These are phyloP conservation scores for Erythrobasidium hasegawianum DNA, from an alignment of 1,284 basidiomycete species.

Conservation along the genomic window DNA sequence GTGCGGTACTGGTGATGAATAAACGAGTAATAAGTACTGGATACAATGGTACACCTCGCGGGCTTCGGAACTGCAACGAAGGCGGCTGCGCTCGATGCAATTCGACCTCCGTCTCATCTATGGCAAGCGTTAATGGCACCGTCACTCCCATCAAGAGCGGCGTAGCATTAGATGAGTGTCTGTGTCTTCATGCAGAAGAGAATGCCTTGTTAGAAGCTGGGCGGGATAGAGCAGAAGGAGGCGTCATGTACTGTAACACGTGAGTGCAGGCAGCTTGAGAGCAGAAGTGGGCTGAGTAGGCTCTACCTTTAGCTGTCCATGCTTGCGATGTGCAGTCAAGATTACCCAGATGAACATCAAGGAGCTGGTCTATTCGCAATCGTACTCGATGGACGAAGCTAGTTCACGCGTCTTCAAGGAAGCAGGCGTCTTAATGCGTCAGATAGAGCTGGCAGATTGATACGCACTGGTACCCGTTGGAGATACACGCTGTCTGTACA, in stretches of 20 bases:
- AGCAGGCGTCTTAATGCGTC: conserved; percentile 49
- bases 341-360: conserved; percentile 92
- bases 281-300: no score
- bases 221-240: conserved; percentile 52
- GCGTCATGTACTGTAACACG: conserved; percentile 86
- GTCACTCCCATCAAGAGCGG: conserved; percentile 37
- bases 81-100: conserved; percentile 81
- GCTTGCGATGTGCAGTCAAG: conserved; percentile 90
- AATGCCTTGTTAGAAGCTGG: conserved; percentile 70
- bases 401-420: conserved; percentile 49
- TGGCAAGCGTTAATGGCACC: conserved; percentile 38
- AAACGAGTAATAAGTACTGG: conserved; percentile 90
- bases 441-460: conserved; percentile 39
- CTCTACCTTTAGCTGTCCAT: conserved; percentile 73
- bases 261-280: conserved; percentile 49
- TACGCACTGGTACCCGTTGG: no score
- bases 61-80: conserved; percentile 80
- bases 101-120: conserved; percentile 40
- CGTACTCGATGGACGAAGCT: conserved; percentile 80
- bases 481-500: no score
- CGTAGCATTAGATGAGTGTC: conserved; percentile 64
- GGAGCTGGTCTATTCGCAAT: conserved; percentile 91
- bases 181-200: conserved; percentile 97
- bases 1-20: conserved; percentile 51
- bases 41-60: conserved; percentile 95